These are phyloP conservation scores for Halophytophthora batemanensis DNA, from an alignment of 352 stramenopile species.

Conservation along the genomic window DNA sequence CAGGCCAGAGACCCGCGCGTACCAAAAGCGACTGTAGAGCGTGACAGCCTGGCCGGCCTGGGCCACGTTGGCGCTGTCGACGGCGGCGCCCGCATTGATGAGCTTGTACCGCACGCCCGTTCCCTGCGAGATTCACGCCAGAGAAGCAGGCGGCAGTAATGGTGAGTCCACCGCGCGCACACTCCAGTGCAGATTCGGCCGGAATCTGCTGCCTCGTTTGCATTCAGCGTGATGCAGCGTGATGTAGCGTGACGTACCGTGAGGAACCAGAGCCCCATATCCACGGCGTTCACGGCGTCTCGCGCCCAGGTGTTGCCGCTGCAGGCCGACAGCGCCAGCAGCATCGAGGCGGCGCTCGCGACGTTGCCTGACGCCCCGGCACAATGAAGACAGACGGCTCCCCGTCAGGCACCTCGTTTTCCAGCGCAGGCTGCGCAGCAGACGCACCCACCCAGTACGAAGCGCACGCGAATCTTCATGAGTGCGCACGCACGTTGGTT, in stretches of 20 bases:
- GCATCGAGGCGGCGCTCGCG: conserved; percentile 40
- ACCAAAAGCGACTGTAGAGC: conserved; percentile 43
- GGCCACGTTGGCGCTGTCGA: conserved; percentile 30
- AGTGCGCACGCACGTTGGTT: neutral
- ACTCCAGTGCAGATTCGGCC: conserved; percentile 1
- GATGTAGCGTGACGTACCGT: conserved; percentile 23
- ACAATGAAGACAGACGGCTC: too few relatives aligned
- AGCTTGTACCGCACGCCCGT: conserved; percentile 80
- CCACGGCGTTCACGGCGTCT: conserved; percentile 68
- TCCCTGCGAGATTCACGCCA: conserved; percentile 27
- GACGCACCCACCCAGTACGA: conserved; percentile 41
- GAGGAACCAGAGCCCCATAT: conserved; percentile 72
- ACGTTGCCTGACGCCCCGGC: conserved; percentile 46
- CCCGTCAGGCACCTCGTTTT: neutral
- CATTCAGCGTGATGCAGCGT: too few relatives aligned
- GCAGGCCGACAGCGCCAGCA: conserved; percentile 50
- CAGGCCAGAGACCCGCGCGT: too few relatives aligned
- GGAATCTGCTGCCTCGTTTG: too few relatives aligned
- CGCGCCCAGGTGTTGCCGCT: conserved; percentile 50
- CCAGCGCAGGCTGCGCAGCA: too few relatives aligned
- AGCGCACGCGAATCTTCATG: conserved; percentile 36
- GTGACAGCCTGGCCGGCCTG: conserved; percentile 20
- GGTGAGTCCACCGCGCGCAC: neutral
- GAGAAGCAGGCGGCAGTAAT: conserved; percentile 1
- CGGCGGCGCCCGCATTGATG: conserved; percentile 59